phyloP scores from a whole-genome alignment of 306 rosid species.

The Psophocarpus tetragonolobus region DNA sequence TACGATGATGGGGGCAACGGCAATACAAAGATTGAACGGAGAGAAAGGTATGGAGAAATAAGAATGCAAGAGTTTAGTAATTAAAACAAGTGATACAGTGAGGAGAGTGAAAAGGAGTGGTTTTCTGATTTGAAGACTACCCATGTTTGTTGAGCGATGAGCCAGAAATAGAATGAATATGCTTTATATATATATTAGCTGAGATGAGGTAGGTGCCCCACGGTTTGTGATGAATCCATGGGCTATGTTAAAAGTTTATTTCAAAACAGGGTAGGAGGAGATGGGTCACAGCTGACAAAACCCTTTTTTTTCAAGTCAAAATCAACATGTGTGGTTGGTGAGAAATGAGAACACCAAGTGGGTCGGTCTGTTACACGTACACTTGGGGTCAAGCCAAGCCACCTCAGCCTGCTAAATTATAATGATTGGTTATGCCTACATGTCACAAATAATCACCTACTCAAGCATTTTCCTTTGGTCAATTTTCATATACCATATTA shows the following conservation, averaged over 20 bases:
- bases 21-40: not conserved
- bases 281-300: constrained; percentile 14
- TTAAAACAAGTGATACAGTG: constrained; percentile 26
- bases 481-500: too few relatives aligned
- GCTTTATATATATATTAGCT: constrained; percentile 18
- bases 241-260: constrained; percentile 19
- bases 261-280: constrained; percentile 47
- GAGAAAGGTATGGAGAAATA: constrained; percentile 16
- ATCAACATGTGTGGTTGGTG: constrained; percentile 32
- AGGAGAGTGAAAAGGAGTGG: constrained; percentile 36
- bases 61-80: constrained; percentile 31
- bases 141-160: constrained; percentile 44
- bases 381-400: constrained; percentile 18
- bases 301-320: constrained; percentile 25
- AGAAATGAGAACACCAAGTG: constrained; percentile 27
- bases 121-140: constrained; percentile 29
- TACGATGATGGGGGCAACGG: constrained; percentile 18
- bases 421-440: not conserved
- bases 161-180: not conserved
- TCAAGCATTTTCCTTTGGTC: too few relatives aligned
- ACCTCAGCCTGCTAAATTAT: not conserved
- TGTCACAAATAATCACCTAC: not conserved
- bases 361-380: not conserved
- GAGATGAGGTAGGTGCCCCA: constrained; percentile 26
- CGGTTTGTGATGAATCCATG: constrained; percentile 37